Evolutionary conservation across 768 basidiomycete species (phyloP), one percentile per base, ranked within the genome.

Genomic region (Butyriboletus loyo): DNA sequence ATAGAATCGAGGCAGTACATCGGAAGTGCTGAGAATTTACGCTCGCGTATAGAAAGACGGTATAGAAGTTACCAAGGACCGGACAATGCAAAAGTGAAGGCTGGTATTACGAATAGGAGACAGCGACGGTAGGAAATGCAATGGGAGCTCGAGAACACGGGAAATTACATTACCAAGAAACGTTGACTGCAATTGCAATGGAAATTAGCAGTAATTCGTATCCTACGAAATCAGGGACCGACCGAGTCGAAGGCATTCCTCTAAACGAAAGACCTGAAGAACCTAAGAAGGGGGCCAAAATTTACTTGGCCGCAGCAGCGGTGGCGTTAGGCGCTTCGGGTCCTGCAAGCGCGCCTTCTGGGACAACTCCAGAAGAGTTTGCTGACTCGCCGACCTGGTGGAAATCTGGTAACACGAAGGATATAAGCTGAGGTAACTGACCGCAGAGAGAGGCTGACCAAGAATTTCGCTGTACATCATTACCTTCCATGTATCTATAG

Each of bases 391-490:
- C 82, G 37, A 87, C 85, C 72, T 89, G 87, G 63, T 91, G 89
- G 79, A 90, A 91, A 64, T 90, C 89, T 91, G 50, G 37, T 34
- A 39, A 37, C 14, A 24, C 9, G n/a, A 40, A 19, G 15, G 28
- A 11, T 7, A 22, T 54, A 21, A 57, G 34, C 35, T 22, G 17
- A 49, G n/a, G 34, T 42, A 15, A 32, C 14, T 21, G 19, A 41
- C 11, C 19, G 6, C 11, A 31, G n/a, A 22, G 44, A 25, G 22
- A 45, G 17, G 72, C 86, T 56, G 64, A 93, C 94, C 93, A 13
- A 98, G 77, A 58, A 98, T 98, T 73, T 99, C 96, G 63, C 87
- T 89, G 77, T 98, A 98, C 96, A 99, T 99, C 97, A 99, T 99
- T 66, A 97, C 96, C 74, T 98, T 98, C 97, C 97, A 99, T 1